Evolutionary conservation across 106 monocot genomes (phyloP).

Genomic region (Dendrobium nobile): DNA sequence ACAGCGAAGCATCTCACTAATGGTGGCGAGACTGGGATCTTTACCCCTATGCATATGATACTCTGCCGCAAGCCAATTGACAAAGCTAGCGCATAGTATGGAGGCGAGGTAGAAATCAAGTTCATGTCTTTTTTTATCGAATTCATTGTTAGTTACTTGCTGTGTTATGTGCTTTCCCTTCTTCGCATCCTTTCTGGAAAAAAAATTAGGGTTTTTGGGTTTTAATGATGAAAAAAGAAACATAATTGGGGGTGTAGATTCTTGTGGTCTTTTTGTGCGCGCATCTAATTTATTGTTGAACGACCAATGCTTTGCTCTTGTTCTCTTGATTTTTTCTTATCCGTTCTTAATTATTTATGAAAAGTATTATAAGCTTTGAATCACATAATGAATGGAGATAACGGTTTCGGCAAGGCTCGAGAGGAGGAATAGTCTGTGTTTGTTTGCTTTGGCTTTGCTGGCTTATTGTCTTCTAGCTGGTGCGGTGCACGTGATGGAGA

Average conservation of each 20-base stretch:
- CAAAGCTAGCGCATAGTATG: neutral
- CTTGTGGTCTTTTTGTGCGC: neutral
- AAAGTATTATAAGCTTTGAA: neutral
- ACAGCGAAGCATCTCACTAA: constrained; percentile 46
- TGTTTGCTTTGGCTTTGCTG: neutral
- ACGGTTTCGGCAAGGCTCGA: neutral
- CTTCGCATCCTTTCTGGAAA: neutral
- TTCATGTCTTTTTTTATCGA: neutral
- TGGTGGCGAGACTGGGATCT: constrained; percentile 68
- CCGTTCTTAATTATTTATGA: neutral
- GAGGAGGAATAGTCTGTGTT: neutral
- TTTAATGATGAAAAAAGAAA: neutral
- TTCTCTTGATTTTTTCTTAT: neutral
- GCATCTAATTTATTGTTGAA: neutral
- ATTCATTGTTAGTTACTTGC: neutral
- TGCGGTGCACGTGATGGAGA: neutral
- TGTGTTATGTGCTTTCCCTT: neutral
- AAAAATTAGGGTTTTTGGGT: neutral
- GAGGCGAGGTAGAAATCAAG: neutral
- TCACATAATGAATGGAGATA: neutral
- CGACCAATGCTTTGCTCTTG: neutral
- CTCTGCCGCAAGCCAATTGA: constrained; percentile 45
- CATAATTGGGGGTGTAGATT: neutral
- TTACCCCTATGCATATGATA: constrained; percentile 76
- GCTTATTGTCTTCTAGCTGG: neutral